These are phyloP conservation scores for Vitellaria paradoxa DNA, from an alignment of 179 eudicot genomes.

Conservation along the genomic window DNA sequence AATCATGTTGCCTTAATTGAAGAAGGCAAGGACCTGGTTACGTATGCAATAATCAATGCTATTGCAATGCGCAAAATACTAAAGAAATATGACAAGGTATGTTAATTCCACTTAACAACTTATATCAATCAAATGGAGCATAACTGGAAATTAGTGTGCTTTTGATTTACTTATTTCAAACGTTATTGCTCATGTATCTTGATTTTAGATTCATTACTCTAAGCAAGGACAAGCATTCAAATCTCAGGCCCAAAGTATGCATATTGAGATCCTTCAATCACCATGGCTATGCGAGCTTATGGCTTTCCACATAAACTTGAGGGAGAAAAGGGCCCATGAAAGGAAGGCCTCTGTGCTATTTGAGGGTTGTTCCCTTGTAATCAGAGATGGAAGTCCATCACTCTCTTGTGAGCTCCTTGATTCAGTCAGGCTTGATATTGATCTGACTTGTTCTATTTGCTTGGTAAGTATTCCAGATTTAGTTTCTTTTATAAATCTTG, in stretches of 20 bases:
- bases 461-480: conserved; percentile 49
- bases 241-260: conserved; percentile 83
- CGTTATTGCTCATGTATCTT: conserved; percentile 7
- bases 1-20: conserved; percentile 57
- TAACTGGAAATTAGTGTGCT: background rate
- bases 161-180: background rate
- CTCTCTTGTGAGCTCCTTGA: conserved; percentile 80
- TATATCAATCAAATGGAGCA: background rate
- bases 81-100: conserved; percentile 94
- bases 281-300: conserved; percentile 97
- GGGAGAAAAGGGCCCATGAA: conserved; percentile 41
- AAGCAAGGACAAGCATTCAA: conserved; percentile 92
- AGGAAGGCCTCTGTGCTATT: conserved; percentile 42
- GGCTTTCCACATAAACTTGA: conserved; percentile 84
- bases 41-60: conserved; percentile 84
- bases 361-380: conserved; percentile 58
- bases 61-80: conserved; percentile 86
- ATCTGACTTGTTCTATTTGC: conserved; percentile 92
- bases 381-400: conserved; percentile 75
- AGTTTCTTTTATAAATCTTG: background rate
- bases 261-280: conserved; percentile 86
- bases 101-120: background rate
- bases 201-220: conserved; percentile 68
- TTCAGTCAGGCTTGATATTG: conserved; percentile 79
- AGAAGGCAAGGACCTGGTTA: conserved; percentile 80